These are phyloP conservation scores for Auxenochlorella pyrenoidosa DNA, from an alignment of 139 green algal genomes.

Conservation along the genomic window DNA sequence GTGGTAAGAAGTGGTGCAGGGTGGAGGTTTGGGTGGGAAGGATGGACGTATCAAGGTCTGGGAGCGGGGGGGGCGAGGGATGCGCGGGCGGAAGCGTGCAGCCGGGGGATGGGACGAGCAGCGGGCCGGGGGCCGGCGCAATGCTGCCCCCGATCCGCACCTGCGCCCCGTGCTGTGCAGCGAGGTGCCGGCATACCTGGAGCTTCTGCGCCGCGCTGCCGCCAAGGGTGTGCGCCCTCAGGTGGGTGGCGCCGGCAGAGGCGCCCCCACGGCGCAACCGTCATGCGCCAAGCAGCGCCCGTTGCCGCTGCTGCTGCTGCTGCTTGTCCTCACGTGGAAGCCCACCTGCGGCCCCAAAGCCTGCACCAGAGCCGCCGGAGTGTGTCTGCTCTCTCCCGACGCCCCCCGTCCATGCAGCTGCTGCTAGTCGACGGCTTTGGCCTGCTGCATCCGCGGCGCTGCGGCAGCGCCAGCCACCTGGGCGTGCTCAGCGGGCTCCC, in stretches of 20 bases:
- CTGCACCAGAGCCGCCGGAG: too few species aligned
- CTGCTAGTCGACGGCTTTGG: conserved; percentile 78
- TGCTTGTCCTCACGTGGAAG: neutral
- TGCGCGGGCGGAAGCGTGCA: too few species aligned
- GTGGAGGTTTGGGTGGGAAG: too few species aligned
- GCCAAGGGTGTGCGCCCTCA: neutral
- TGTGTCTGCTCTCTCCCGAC: neutral
- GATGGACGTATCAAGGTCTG: too few species aligned
- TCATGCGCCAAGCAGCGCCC: neutral
- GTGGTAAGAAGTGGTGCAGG: too few species aligned
- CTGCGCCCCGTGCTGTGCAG: neutral
- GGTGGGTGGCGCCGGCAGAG: neutral
- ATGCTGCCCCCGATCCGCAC: neutral
- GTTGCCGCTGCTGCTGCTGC: neutral
- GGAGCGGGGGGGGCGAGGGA: too few species aligned
- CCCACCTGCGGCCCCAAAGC: neutral
- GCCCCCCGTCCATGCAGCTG: conserved; percentile 44
- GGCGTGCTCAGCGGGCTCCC: conserved; percentile 64
- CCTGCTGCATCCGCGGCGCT: conserved; percentile 64
- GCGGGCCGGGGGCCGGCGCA: neutral
- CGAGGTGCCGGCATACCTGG: conserved; percentile 17
- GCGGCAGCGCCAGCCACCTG: conserved; percentile 71
- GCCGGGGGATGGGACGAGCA: too few species aligned
- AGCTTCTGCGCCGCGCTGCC: neutral
- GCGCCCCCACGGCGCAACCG: neutral